These are phyloP conservation scores for Ocimum tenuiflorum DNA, from an alignment of 257 asterid genomes.

Conservation along the genomic window DNA sequence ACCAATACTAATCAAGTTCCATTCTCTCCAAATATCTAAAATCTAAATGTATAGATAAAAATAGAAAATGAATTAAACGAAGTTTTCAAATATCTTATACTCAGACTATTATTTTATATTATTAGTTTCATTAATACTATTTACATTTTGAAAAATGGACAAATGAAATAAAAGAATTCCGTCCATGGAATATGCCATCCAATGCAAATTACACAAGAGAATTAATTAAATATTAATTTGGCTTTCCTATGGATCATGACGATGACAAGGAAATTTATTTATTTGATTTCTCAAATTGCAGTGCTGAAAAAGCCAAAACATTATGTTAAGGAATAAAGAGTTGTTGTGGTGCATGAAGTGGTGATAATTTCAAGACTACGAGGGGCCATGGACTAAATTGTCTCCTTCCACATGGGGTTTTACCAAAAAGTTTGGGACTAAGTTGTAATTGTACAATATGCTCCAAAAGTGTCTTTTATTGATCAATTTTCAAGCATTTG, in stretches of 20 bases:
- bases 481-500: too few species aligned
- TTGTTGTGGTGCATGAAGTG: too few species aligned
- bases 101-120: too few species aligned
- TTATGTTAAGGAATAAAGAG: too few species aligned
- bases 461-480: too few species aligned
- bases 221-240: not conserved
- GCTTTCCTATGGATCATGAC: not conserved
- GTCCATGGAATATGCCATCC: slow-evolving; percentile 34
- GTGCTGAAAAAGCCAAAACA: not conserved
- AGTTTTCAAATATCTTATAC: too few species aligned
- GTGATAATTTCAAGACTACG: not conserved
- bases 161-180: slow-evolving; percentile 23
- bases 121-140: too few species aligned
- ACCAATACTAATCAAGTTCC: too few species aligned
- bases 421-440: not conserved
- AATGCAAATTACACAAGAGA: slow-evolving; percentile 12
- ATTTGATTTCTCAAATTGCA: not conserved
- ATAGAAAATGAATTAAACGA: too few species aligned
- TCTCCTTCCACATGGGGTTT: not conserved
- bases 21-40: too few species aligned
- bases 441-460: not conserved
- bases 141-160: not conserved
- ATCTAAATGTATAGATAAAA: too few species aligned
- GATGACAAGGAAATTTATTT: not conserved
- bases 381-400: not conserved